Base-by-base conservation (phyloP, 345 rosid genomes). In the Syzygium oleosum region DNA sequence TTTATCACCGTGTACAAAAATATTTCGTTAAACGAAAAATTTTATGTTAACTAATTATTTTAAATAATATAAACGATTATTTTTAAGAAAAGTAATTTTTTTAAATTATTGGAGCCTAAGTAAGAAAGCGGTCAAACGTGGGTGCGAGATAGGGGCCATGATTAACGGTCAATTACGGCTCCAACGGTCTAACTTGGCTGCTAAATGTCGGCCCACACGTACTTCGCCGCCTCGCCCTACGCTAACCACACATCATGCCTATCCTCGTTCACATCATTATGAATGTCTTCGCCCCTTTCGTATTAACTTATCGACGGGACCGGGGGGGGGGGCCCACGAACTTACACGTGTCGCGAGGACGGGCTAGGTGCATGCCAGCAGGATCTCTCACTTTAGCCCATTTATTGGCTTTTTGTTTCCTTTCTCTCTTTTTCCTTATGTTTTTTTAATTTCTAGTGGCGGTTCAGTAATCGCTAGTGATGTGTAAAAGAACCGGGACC, bases 241-340 rank as follows among this genome's bases (percentile, higher is more conserved):
- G n/a, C n/a, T n/a, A n/a, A 5, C 15, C 5, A 10, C 63, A 23
- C 59, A 7, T 7, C 3, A 10, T 0, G 25, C 63, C 63, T 25
- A 25, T 58, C 63, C 29, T 23, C 65, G 46, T 43, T 43, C 46
- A 43, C 46, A 43, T 43, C 1, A 43, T 43, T 6, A 43, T 43
- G 1, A 43, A 6, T 0, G 34, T n/a, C 73, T n/a, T 1, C 0
- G 19, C n/a, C 73, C 2, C 3, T n/a, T 23, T 19, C 12, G 4
- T 7, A 21, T 12, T 13, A 61, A 9, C 3, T 61, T 16, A n/a
- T 8, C 17, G 8, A 14, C 4, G 17, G 34, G 68, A 27, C 17
- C 34, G 41, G 43, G 43, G 43, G 6, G 43, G 5, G 4, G 41
- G 4, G 46, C 73, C n/a, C 73, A 3, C 9, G 5, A 3, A 13